phyloP scores from a whole-genome alignment of 306 rosid species.

The Prunus campanulata region DNA sequence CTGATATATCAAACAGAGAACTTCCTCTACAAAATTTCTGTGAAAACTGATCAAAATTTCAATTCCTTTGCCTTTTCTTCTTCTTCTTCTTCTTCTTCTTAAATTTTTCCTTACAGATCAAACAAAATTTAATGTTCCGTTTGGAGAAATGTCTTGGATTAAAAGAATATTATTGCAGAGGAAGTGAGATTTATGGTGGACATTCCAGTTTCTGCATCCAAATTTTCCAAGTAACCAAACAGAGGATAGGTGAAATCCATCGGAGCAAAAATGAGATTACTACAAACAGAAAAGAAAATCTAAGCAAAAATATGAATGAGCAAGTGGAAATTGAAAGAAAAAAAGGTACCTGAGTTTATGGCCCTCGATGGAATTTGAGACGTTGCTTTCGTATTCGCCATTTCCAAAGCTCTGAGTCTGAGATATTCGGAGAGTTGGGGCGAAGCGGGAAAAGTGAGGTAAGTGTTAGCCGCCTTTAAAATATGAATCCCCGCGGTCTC shows the following conservation, averaged over 20 bases:
- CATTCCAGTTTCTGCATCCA: neutral
- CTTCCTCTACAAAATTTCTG: neutral
- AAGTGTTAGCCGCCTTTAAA: neutral
- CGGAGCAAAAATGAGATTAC: neutral
- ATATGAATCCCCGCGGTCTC: neutral
- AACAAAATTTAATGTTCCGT: too few relatives aligned
- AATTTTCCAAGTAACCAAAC: constrained; percentile 1
- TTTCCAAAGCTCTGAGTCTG: constrained; percentile 6
- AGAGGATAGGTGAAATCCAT: neutral
- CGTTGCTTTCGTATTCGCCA: constrained; percentile 12
- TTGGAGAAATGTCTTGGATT: neutral
- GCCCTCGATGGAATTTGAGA: constrained; percentile 8
- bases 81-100: neutral
- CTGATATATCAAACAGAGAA: neutral
- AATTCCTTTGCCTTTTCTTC: neutral
- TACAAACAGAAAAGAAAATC: too few relatives aligned
- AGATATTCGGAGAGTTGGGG: neutral
- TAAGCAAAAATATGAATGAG: neutral
- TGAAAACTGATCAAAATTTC: neutral
- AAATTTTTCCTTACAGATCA: too few relatives aligned
- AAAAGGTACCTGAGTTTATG: constrained; percentile 3
- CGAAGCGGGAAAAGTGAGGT: constrained; percentile 1
- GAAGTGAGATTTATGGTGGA: neutral
- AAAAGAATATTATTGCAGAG: neutral
- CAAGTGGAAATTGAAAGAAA: neutral